Evolutionary conservation across 257 asterid genomes (phyloP), one percentile per base, ranked within the genome.

Genomic region (Fraxinus anomala): DNA sequence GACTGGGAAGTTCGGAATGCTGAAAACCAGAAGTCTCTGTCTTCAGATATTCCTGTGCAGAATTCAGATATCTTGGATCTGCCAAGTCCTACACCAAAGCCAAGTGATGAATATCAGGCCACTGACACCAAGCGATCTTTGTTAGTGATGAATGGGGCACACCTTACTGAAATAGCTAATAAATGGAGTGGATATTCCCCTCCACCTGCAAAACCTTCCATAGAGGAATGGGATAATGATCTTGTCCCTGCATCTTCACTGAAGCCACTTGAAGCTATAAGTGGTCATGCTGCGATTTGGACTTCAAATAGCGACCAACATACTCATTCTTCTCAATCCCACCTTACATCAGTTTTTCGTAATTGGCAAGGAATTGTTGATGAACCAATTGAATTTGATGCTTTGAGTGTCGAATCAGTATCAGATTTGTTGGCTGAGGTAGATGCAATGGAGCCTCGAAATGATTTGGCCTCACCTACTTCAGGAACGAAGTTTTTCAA

Each of bases 361-460:
- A 82, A 73, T 65, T 92, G 96, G 96, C 91, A 83, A 68, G 73
- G 87, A 19, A 81, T 80, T 40, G 76, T 88, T 73, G 77, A 80
- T 24, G 95, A 82, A 81, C 90, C 91, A 13, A 90, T 92, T 51
- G 97, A 89, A 81, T 87, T 92, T 21, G 90, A 82, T 49, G 89
- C 92, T 66, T 75, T 92, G 79, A 94, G 89, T 36, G 97, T 90
- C 85, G 96, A 92, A 66, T 89, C 92, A 0, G 91, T 92, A 11
- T 92, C 97, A 0, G 97, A 89, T 81, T 84, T 92, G 69, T 66
- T 92, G 54, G 97, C 94, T 21, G 97, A 92, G 86, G 97, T 89
- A 4, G 97, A 86, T 77, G 97, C 97, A 23, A 88, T 89, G 92
- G 91, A 86, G 78, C 82, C 86, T 24, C 87, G 68, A 59, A 85